Conservation (phyloP, 768 basidiomycete species). For the Suillus weaverae region DNA sequence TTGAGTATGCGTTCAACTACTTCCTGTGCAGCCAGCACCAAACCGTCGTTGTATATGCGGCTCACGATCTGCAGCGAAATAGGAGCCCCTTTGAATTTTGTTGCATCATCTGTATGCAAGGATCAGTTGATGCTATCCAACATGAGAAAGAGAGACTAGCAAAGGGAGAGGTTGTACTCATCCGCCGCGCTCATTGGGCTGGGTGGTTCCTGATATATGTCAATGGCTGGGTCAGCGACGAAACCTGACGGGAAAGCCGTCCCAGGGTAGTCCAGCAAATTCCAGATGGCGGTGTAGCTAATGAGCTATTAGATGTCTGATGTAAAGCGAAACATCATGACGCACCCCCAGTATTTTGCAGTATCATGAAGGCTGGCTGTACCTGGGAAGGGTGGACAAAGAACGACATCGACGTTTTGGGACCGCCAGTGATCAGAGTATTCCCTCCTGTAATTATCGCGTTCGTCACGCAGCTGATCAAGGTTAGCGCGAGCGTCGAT, state of each 20-base stretch:
- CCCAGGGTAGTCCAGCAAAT: conserved; percentile 42
- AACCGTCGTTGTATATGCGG: conserved; percentile 27
- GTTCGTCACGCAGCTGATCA: conserved; percentile 23
- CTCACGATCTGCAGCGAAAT: conserved; percentile 24
- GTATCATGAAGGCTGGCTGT: conserved; percentile 38
- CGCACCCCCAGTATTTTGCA: conserved; percentile 37
- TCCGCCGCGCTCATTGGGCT: conserved; percentile 22
- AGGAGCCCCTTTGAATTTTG: conserved; percentile 17
- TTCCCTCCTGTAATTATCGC: conserved; percentile 33
- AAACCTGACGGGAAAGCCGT: conserved; percentile 40
- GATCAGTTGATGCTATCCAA: conserved; percentile 8
- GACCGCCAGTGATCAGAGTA: conserved; percentile 36
- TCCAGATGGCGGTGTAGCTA: conserved; percentile 44
- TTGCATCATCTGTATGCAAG: conserved; percentile 21
- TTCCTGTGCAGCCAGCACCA: conserved; percentile 28
- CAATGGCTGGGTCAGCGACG: conserved; percentile 12
- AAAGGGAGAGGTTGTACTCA: conserved; percentile 18
- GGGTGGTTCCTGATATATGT: conserved; percentile 15
- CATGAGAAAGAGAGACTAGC: conserved; percentile 11
- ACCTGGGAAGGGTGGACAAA: conserved; percentile 36
- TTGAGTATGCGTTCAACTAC: conserved; percentile 26
- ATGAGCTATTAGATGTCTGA: conserved; percentile 11
- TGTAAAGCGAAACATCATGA: background rate
- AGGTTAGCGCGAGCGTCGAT: conserved; percentile 4
- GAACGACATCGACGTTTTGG: conserved; percentile 37